These are phyloP conservation scores for Mycosarcoma maydis DNA, from an alignment of 1,284 basidiomycete genomes.

Conservation along the genomic window DNA sequence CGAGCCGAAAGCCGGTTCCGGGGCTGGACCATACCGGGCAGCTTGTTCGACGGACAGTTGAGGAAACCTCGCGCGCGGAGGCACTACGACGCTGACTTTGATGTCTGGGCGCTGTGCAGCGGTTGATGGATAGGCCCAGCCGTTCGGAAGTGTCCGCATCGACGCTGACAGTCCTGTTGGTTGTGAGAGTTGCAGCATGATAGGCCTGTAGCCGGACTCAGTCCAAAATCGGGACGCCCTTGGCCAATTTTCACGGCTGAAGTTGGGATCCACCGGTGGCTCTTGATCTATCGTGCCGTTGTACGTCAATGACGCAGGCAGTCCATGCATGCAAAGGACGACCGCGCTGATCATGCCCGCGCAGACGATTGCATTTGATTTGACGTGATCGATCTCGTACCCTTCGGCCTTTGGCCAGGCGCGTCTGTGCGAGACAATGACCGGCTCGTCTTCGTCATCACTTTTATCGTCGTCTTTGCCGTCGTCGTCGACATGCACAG, in stretches of 20 bases:
- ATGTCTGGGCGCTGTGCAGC: conserved; percentile 25
- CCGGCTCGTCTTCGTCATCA: conserved; percentile 52
- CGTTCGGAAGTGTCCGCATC: conserved; percentile 18
- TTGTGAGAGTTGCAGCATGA: conserved; percentile 36
- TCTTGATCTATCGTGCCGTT: conserved; percentile 25
- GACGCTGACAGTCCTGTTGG: conserved; percentile 10
- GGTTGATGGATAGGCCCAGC: conserved; percentile 20
- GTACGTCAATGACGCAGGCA: conserved; percentile 46
- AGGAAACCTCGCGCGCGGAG: conserved; percentile 27
- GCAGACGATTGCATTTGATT: conserved; percentile 55
- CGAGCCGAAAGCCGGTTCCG: conserved; percentile 37
- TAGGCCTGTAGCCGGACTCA: conserved; percentile 55
- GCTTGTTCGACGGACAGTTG: conserved; percentile 24
- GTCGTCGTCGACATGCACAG: conserved; percentile 24
- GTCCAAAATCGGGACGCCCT: conserved; percentile 46
- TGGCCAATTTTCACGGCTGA: conserved; percentile 39
- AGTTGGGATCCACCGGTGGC: conserved; percentile 39
- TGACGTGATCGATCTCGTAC: conserved; percentile 41
- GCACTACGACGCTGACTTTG: conserved; percentile 43
- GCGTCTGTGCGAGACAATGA: conserved; percentile 41
- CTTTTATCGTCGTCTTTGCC: conserved; percentile 53
- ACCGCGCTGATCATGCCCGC: conserved; percentile 55
- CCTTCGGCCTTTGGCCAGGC: conserved; percentile 14
- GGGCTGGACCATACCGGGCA: neutral
- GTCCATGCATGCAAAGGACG: conserved; percentile 58